A percentile compares a stretch with the other conserved stretches of the same genome.
Evolutionary conservation across 2,329 filamentous ascomycete genomes (phyloP).

Genomic region (Trichoderma semiorbis): DNA sequence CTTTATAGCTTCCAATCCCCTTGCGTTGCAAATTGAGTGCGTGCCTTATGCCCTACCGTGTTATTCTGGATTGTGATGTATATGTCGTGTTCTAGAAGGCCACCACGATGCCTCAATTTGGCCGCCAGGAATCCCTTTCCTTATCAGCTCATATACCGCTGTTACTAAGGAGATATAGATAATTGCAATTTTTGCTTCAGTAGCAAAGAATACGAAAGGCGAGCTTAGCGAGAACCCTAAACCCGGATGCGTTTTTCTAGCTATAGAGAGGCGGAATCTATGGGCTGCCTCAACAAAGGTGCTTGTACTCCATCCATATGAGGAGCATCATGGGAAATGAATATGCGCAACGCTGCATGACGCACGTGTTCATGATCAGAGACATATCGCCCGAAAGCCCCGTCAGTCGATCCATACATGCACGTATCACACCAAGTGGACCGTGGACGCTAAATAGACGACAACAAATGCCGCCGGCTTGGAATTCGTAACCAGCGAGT

Average conservation of each 20-base stretch:
- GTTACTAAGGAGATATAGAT: not conserved
- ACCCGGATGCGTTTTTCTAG: not conserved
- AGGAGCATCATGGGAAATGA: not conserved
- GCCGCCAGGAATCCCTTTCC: not conserved
- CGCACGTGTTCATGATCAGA: not conserved
- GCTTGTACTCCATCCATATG: not conserved
- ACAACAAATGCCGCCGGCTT: not conserved
- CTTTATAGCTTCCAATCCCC: not conserved
- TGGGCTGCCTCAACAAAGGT: not conserved
- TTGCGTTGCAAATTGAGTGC: not conserved
- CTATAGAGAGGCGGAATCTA: not conserved
- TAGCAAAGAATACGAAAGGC: not conserved
- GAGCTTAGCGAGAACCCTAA: not conserved
- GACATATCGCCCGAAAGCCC: not conserved
- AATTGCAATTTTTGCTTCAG: not conserved
- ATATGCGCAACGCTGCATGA: not conserved
- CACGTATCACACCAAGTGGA: not conserved
- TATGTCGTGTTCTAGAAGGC: not conserved
- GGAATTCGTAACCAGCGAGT: not conserved
- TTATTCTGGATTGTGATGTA: not conserved
- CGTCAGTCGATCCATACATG: not conserved
- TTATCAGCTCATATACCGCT: not conserved
- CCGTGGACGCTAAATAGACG: not conserved
- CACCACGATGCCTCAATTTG: not conserved
- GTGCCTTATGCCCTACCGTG: not conserved